These are phyloP conservation scores for Thinopyrum elongatum DNA, from an alignment of 176 grass and related monocot species.

Conservation along the genomic window DNA sequence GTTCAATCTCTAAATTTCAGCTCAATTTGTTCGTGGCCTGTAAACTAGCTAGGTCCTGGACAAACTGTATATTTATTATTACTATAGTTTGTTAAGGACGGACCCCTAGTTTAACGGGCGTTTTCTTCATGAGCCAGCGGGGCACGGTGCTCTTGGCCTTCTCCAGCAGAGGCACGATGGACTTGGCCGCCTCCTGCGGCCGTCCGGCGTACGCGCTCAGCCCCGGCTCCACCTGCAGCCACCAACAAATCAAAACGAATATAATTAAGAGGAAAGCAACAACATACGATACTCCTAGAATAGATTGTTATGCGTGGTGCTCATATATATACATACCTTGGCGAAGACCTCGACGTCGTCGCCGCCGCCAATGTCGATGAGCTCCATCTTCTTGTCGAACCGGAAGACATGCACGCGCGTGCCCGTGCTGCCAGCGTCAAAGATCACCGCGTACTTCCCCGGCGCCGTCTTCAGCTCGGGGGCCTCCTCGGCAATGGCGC, in stretches of 20 bases:
- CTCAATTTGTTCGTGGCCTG: no score
- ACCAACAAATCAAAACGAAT: neutral
- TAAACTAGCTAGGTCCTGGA: no score
- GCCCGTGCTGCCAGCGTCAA: neutral
- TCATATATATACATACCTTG: neutral
- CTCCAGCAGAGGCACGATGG: conserved; percentile 36
- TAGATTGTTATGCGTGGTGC: neutral
- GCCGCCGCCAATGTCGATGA: conserved; percentile 10
- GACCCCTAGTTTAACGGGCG: conserved; percentile 55
- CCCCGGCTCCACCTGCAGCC: neutral
- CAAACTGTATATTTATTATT: no score
- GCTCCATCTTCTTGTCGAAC: conserved; percentile 18
- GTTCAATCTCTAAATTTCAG: no score
- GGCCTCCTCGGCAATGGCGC: neutral
- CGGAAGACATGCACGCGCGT: conserved; percentile 31
- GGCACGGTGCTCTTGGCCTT: conserved; percentile 45
- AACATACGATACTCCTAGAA: no score
- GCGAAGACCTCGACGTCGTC: conserved; percentile 30
- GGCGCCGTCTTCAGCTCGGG: no score
- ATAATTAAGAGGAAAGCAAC: no score
- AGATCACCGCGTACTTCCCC: neutral
- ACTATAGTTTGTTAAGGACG: no score
- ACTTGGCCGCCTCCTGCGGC: conserved; percentile 17
- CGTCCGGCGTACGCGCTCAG: neutral
- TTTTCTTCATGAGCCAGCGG: conserved; percentile 18